Percentiles rank a stretch among this genome's conserved stretches.
phyloP scores from a whole-genome alignment of 208 protist species.

The Trypanosoma melophagium region DNA sequence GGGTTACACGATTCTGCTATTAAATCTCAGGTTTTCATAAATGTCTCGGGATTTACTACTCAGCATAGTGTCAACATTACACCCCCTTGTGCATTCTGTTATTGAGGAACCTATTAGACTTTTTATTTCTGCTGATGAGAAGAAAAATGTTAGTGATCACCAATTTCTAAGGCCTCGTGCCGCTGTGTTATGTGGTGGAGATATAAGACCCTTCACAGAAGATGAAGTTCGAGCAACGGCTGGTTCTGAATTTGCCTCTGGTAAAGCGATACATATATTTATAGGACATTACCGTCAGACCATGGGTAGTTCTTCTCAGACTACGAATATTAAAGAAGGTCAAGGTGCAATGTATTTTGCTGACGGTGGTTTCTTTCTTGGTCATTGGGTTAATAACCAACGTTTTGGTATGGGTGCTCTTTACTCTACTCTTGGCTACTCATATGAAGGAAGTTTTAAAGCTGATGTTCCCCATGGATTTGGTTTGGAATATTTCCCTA shows the following conservation, averaged over 20 bases:
- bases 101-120: constrained; percentile 11
- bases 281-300: constrained; percentile 6
- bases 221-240: constrained; percentile 7
- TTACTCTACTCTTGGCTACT: constrained; percentile 18
- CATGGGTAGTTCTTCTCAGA: neutral
- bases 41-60: too few relatives aligned
- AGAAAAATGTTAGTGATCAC: neutral
- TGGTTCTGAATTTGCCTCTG: constrained; percentile 18
- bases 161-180: neutral
- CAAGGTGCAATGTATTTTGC: constrained; percentile 23
- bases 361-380: constrained; percentile 26
- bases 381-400: constrained; percentile 24
- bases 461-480: constrained; percentile 23
- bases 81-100: neutral
- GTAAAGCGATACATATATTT: constrained; percentile 19
- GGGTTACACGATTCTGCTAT: constrained; percentile 3
- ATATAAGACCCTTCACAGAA: constrained; percentile 12
- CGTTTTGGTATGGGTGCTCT: constrained; percentile 23
- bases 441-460: constrained; percentile 30
- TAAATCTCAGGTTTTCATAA: neutral
- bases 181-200: constrained; percentile 5
- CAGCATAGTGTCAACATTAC: neutral
- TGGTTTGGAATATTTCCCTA: constrained; percentile 20
- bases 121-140: constrained; percentile 1
- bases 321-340: constrained; percentile 21